phyloP scores from a whole-genome alignment of 176 grass and related monocot genomes.

The Saccharum officinarum region DNA sequence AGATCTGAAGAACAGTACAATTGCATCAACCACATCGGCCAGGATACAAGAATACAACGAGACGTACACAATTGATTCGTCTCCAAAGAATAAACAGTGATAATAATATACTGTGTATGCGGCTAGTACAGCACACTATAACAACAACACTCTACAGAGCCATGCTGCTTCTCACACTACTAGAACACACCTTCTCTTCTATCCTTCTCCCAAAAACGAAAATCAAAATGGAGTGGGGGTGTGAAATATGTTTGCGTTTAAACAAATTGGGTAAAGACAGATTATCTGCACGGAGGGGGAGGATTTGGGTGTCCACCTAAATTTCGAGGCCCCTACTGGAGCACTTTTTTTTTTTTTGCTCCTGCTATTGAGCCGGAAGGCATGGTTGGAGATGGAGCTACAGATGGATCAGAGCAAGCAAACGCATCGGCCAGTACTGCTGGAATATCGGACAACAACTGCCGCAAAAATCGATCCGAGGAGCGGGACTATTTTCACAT shows the following conservation, averaged over 20 bases:
- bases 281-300: slow-evolving; percentile 64
- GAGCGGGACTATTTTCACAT: too few relatives aligned
- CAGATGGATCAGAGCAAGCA: too few relatives aligned
- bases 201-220: slow-evolving; percentile 10
- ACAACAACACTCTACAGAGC: slow-evolving; percentile 4
- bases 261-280: slow-evolving; percentile 22
- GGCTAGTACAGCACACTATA: slow-evolving; percentile 21
- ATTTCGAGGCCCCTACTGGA: too few relatives aligned
- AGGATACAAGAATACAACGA: not conserved
- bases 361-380: too few relatives aligned
- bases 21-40: not conserved
- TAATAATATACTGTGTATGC: not conserved
- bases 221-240: not conserved
- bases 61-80: slow-evolving; percentile 20
- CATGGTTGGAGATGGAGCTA: too few relatives aligned
- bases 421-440: too few relatives aligned
- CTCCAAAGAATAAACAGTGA: slow-evolving; percentile 32
- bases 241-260: slow-evolving; percentile 1
- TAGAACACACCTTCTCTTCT: slow-evolving; percentile 34
- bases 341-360: too few relatives aligned
- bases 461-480: too few relatives aligned
- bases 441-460: too few relatives aligned
- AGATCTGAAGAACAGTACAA: not conserved
- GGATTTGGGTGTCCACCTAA: too few relatives aligned
- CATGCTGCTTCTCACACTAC: slow-evolving; percentile 44